Base-by-base conservation (phyloP, 805 yeast genomes). In the Brettanomyces custersianus region DNA sequence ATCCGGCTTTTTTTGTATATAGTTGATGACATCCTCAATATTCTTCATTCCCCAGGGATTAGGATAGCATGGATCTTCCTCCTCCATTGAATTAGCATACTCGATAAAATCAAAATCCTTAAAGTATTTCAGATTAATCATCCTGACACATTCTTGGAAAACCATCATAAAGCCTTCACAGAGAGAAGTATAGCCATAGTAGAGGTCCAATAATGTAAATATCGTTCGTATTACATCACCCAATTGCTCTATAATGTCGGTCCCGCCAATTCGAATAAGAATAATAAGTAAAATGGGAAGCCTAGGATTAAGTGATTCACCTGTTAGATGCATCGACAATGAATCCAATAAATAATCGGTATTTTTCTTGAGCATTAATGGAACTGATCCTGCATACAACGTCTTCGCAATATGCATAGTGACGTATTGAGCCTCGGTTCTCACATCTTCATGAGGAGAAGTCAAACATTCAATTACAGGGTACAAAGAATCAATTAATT, bases 331-430 rank as follows among this genome's bases (percentile, higher is more conserved):
- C 20, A 76, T 56, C 3, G 94, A 80, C n/a, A 87, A 62, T 0
- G 86, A 61, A 51, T 92, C 96, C 12, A 87, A 62, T 15, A 90
- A 56, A 50, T 88, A 88, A 47, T 90, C 96, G 38, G 77, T 68
- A 52, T 87, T 90, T 19, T 74, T 75, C 25, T 67, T 48, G 2
- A 92, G 64, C 40, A 90, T 51, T 3, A 56, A 55, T 23, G 61
- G 61, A 2, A 88, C 55, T 0, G 85, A 74, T 0, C 80, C 80
- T 23, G 61, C 47, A 40, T 78, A 80, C 10, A 77, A 59, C 4
- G 62, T 52, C 8, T 55, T 44, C 0, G 84, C 71, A 4, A 88
- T 59, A 3, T 72, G 60, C 15, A 60, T 39, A 4, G 75, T 59
- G 1, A 85, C 73, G 2, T 51, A 42, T 43, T 72, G 71, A 25